Evolutionary conservation across 345 rosid genomes (phyloP), one percentile per base, ranked within the genome.

Genomic region (Carallia brachiata): DNA sequence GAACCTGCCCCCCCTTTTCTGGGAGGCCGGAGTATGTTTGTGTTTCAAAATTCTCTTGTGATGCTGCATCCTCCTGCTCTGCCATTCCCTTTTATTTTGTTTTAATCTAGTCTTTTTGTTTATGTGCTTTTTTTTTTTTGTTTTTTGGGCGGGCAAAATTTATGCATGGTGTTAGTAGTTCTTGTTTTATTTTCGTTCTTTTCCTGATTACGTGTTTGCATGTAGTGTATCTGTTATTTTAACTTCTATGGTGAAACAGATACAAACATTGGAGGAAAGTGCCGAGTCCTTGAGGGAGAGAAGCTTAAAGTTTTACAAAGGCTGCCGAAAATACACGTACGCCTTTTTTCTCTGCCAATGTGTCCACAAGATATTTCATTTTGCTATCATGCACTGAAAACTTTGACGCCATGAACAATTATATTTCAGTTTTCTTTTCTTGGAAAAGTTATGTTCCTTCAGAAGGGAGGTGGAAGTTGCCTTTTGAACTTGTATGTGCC

Each of bases 291-390:
- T 92, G 73, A 75, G 95, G 75, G 99, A 90, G 79, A 88, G 99
- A 84, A 87, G 98, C 84, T 81, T 96, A 71, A 96, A 85, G 74
- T 96, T 96, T 78, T 84, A 89, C 76, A 96, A 96, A 86, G 99
- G 99, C 69, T 90, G 97, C 71, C 84, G 98, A 54, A 96, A 96
- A 77, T 96, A 96, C 84, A 96, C 98, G 98, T 96, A 87, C 68
- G 97, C 64, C 56, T 47, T 60, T 66, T 67, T 15, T 15, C 39
- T 18, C 2, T 19, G 7, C 30, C 13, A 55, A 19, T 10, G 31
- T n/a, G 31, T 7, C 58, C 19, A 7, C 23, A 2, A 6, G 12
- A n/a, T 18, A 16, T n/a, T 54, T 54, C 4, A 54, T 19, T 8
- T 9, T 48, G 53, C 53, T 48, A 32, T 48, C 13, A 48, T 48